These are phyloP conservation scores for Hevea brasiliensis DNA, from an alignment of 345 rosid species.

Conservation along the genomic window DNA sequence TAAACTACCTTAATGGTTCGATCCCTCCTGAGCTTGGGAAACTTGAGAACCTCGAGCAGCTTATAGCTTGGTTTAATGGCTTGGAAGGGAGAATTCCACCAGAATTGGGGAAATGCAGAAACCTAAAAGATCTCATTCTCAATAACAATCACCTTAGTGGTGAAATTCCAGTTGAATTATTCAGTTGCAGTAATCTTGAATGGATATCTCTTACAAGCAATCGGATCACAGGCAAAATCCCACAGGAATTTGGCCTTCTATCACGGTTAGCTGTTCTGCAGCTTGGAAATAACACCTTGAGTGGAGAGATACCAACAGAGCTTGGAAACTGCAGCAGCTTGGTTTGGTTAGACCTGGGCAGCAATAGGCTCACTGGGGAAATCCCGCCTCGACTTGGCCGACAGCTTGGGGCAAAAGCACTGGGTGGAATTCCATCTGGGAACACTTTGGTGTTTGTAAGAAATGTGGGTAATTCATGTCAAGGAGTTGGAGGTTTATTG, in stretches of 20 bases:
- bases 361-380: slow-evolving; percentile 86
- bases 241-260: slow-evolving; percentile 58
- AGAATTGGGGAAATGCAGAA: slow-evolving; percentile 71
- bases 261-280: slow-evolving; percentile 86
- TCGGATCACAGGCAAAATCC: slow-evolving; percentile 62
- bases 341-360: slow-evolving; percentile 90
- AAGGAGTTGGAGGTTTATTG: slow-evolving; percentile 90
- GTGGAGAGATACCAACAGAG: slow-evolving; percentile 80
- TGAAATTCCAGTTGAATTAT: slow-evolving; percentile 72
- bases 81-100: slow-evolving; percentile 75
- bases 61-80: slow-evolving; percentile 88
- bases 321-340: slow-evolving; percentile 83
- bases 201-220: slow-evolving; percentile 96
- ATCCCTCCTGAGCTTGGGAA: slow-evolving; percentile 79
- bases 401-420: slow-evolving; percentile 79
- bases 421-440: slow-evolving; percentile 73
- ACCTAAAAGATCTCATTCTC: slow-evolving; percentile 75
- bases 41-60: slow-evolving; percentile 78
- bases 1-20: slow-evolving; percentile 79
- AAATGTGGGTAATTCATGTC: slow-evolving; percentile 89
- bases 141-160: slow-evolving; percentile 81
- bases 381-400: slow-evolving; percentile 87
- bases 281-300: slow-evolving; percentile 85
- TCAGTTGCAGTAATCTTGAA: slow-evolving; percentile 79
- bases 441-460: slow-evolving; percentile 87